Percentiles rank a stretch among this genome's conserved stretches.
Evolutionary conservation across 805 yeast species (phyloP).

Genomic region (Starmera amethionina): DNA sequence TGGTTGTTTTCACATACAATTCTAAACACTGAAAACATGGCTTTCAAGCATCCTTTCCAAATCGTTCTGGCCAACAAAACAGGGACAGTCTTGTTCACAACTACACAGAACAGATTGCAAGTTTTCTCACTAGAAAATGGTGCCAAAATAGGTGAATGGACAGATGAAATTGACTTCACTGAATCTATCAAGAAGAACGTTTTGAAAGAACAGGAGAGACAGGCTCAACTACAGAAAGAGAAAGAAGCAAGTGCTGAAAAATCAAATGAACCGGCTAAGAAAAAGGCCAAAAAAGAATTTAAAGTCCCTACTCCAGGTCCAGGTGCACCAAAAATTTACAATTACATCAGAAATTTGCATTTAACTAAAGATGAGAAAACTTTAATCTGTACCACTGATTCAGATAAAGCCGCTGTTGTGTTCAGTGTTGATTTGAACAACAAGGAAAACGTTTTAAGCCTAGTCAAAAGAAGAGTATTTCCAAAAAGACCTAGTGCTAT

Average conservation of each 20-base stretch:
- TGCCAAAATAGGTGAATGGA: constrained; percentile 47
- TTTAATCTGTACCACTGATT: constrained; percentile 66
- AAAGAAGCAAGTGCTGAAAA: constrained; percentile 6
- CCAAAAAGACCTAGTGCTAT: constrained; percentile 92
- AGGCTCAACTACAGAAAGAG: constrained; percentile 9
- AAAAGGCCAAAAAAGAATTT: constrained; percentile 30
- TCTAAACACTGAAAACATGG: not conserved
- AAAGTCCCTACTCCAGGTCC: constrained; percentile 55
- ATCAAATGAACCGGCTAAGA: constrained; percentile 15
- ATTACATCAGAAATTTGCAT: constrained; percentile 55
- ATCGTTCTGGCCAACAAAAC: constrained; percentile 33
- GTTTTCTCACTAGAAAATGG: constrained; percentile 36
- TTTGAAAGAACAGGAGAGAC: constrained; percentile 26
- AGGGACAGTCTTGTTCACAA: constrained; percentile 41
- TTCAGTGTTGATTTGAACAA: constrained; percentile 28
- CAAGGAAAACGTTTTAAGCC: constrained; percentile 31
- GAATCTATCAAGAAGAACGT: constrained; percentile 38
- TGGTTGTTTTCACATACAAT: too few species aligned
- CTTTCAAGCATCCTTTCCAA: constrained; percentile 66
- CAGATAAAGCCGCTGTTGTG: constrained; percentile 70
- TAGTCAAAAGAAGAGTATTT: constrained; percentile 63
- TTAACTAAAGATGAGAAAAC: constrained; percentile 43
- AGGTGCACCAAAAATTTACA: constrained; percentile 59
- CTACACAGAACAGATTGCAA: constrained; percentile 50
- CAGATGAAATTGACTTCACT: constrained; percentile 44